Percentiles rank a stretch among this genome's conserved stretches.
phyloP scores from a whole-genome alignment of 2,329 filamentous ascomycete species.

The Colletotrichum endophyticum region DNA sequence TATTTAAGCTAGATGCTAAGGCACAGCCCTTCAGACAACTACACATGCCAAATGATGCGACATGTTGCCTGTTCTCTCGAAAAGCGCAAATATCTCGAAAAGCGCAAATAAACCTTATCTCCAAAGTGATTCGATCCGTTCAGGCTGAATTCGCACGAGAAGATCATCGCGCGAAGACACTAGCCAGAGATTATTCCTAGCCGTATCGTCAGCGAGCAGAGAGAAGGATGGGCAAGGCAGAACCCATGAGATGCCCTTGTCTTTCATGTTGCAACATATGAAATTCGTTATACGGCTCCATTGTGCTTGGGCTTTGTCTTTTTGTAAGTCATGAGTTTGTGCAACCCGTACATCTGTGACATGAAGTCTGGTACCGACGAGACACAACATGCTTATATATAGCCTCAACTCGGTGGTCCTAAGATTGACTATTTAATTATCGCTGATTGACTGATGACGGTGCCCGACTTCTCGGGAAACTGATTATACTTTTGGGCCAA shows the following conservation, averaged over 20 bases:
- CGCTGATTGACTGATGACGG: background rate
- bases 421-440: background rate
- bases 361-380: background rate
- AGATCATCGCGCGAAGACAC: background rate
- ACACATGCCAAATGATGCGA: background rate
- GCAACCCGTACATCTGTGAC: background rate
- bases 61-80: too few species aligned
- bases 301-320: background rate
- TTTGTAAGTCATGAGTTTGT: background rate
- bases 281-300: rapidly evolving
- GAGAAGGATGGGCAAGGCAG: rapidly evolving
- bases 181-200: background rate
- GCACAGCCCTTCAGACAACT: background rate
- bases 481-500: rapidly evolving
- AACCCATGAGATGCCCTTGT: background rate
- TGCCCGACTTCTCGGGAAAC: rapidly evolving
- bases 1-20: background rate
- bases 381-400: background rate
- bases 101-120: background rate
- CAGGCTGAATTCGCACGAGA: background rate
- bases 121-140: rapidly evolving
- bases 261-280: background rate
- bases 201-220: background rate
- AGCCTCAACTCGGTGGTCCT: rapidly evolving
- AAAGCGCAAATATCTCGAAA: too few species aligned